phyloP scores from a whole-genome alignment of 768 basidiomycete species.

The Leccinum imitatum region DNA sequence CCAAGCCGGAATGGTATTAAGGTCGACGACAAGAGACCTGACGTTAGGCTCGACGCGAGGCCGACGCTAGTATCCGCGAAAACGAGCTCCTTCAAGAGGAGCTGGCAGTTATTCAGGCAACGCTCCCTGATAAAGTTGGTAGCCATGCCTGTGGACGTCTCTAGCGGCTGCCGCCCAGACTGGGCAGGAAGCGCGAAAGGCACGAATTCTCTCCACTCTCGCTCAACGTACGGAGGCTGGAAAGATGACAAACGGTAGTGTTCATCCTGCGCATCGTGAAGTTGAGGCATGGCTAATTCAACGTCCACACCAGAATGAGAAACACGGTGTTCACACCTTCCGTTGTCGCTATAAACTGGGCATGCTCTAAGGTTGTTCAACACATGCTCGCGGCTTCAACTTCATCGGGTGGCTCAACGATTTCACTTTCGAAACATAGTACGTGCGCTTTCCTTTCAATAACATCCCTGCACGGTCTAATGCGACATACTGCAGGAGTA shows the following conservation, averaged over 20 bases:
- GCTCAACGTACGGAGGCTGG: not conserved
- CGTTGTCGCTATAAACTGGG: not conserved
- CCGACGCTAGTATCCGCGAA: slow-evolving; percentile 16
- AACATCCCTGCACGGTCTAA: not conserved
- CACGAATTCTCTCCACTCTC: not conserved
- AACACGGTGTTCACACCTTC: not conserved
- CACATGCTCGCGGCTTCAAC: not conserved
- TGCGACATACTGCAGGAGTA: not conserved
- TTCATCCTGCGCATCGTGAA: not conserved
- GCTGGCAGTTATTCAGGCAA: slow-evolving; percentile 6
- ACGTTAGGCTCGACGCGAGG: slow-evolving; percentile 7
- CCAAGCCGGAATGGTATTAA: not conserved
- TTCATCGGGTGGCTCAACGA: not conserved
- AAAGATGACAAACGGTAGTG: slow-evolving; percentile 8
- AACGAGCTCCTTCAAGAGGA: slow-evolving; percentile 16
- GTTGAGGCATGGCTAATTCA: slow-evolving; percentile 1
- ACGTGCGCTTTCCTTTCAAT: not conserved
- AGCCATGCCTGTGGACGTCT: not conserved
- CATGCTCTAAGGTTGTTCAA: not conserved
- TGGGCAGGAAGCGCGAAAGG: slow-evolving; percentile 4
- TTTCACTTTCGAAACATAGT: slow-evolving; percentile 2
- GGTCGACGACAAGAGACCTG: slow-evolving; percentile 10
- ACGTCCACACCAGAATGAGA: slow-evolving; percentile 1
- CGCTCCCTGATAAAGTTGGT: slow-evolving; percentile 13
- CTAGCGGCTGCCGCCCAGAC: not conserved